phyloP scores from a whole-genome alignment of 1,284 basidiomycete species.

The Trametes polyzona region DNA sequence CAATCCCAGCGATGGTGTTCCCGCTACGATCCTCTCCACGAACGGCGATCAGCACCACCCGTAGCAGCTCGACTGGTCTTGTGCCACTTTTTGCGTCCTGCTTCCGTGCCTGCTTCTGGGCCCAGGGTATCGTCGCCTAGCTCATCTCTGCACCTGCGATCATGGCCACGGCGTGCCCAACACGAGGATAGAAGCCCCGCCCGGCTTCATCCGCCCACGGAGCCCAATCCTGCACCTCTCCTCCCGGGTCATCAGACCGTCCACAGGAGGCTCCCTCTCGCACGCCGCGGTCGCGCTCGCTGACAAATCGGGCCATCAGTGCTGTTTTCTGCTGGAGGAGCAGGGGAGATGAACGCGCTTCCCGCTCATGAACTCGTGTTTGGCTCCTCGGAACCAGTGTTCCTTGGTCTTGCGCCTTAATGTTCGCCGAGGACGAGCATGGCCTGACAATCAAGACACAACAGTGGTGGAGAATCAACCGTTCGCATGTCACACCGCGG shows the following conservation, averaged over 20 bases:
- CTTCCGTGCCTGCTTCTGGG: conserved; percentile 3
- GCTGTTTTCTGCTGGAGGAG: background rate
- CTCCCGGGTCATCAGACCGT: conserved; percentile 2
- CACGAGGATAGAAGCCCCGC: conserved; percentile 20
- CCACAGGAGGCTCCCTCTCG: background rate
- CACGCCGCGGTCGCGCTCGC: background rate
- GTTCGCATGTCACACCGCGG: background rate
- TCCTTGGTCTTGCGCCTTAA: background rate
- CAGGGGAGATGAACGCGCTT: conserved; percentile 4
- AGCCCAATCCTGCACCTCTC: conserved; percentile 4
- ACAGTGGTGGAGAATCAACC: background rate
- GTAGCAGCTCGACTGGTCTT: conserved; percentile 13
- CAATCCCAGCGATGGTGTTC: background rate
- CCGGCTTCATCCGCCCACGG: conserved; percentile 16
- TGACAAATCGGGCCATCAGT: conserved; percentile 18
- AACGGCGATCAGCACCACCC: background rate
- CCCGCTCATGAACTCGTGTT: conserved; percentile 4
- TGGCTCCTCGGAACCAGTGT: background rate
- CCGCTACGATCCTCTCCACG: background rate
- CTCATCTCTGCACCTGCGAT: conserved; percentile 12
- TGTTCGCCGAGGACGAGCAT: background rate
- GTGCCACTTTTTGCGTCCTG: conserved; percentile 16
- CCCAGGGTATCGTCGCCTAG: conserved; percentile 9
- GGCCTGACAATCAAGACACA: background rate
- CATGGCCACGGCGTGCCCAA: conserved; percentile 5